A percentile compares a stretch with the other conserved stretches of the same genome.
Evolutionary conservation across 441 rosid genomes (phyloP).

Genomic region (Daphne laureola): DNA sequence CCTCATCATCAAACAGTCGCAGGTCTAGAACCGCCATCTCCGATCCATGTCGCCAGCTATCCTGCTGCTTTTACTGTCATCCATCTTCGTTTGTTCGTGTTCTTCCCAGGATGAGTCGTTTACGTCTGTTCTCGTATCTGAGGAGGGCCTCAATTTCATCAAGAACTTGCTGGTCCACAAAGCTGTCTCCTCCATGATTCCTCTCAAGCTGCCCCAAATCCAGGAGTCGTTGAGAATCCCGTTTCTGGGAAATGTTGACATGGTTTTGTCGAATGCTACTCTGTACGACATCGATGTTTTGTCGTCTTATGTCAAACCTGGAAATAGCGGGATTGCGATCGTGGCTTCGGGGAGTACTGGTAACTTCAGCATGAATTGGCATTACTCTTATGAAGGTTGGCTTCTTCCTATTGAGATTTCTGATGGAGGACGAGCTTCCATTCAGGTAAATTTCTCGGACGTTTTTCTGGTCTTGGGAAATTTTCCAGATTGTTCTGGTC

Average conservation of each 20-base stretch:
- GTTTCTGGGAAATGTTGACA: constrained; percentile 57
- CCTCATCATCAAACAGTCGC: too few species aligned
- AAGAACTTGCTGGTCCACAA: constrained; percentile 64
- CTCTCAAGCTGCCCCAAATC: constrained; percentile 54
- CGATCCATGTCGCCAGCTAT: constrained; percentile 18
- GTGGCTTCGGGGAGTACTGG: constrained; percentile 73
- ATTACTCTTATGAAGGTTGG: constrained; percentile 65
- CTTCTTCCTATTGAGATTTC: constrained; percentile 53
- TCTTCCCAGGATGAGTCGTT: constrained; percentile 36
- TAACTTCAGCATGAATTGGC: constrained; percentile 80
- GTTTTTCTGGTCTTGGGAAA: background rate
- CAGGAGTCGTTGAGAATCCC: constrained; percentile 51
- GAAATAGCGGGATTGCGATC: constrained; percentile 61
- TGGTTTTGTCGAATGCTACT: constrained; percentile 58
- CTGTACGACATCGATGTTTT: constrained; percentile 55
- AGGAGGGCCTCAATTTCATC: constrained; percentile 81
- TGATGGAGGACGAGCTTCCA: constrained; percentile 70
- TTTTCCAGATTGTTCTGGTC: background rate
- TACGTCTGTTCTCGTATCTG: constrained; percentile 66
- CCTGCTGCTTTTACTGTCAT: constrained; percentile 23
- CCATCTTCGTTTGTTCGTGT: constrained; percentile 22
- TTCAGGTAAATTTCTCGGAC: constrained; percentile 42
- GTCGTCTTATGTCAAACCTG: constrained; percentile 64
- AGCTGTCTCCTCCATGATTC: constrained; percentile 59
- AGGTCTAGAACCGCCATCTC: background rate